Conservation (phyloP, 257 asterid genomes). For the Jasminum sambac region DNA sequence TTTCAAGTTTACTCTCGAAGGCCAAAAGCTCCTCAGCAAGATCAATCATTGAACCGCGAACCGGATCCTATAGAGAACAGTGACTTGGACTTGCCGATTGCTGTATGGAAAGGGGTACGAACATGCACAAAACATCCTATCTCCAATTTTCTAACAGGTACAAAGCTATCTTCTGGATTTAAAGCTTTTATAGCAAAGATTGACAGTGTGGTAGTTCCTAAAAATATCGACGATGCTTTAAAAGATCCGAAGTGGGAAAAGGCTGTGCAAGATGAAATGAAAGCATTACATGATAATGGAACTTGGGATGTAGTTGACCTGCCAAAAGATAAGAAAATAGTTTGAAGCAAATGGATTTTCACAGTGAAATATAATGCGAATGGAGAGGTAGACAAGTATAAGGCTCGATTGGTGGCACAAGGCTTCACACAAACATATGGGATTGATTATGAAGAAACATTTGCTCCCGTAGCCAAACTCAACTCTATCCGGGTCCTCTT, state of each 20-base stretch:
- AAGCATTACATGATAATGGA: background rate
- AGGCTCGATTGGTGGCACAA: background rate
- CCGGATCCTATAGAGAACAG: background rate
- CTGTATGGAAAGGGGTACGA: no score
- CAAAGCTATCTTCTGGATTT: no score
- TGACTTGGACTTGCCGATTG: no score
- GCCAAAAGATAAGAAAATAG: background rate
- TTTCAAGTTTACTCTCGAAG: background rate
- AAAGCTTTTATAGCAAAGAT: no score
- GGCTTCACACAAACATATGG: background rate
- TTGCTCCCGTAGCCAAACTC: background rate
- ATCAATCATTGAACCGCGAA: background rate
- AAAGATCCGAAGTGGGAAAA: background rate
- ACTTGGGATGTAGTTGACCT: background rate
- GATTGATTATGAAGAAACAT: background rate
- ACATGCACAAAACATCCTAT: no score
- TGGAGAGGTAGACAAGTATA: constrained; percentile 5
- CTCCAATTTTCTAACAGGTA: no score
- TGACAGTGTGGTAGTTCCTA: no score
- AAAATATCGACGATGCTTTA: no score
- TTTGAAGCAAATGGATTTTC: background rate
- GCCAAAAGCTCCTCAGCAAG: background rate
- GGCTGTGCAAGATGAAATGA: background rate
- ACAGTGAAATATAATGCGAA: background rate
- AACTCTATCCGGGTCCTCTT: background rate